Base-by-base conservation (phyloP, 31 red algal species). In the Endocladia muricata region DNA sequence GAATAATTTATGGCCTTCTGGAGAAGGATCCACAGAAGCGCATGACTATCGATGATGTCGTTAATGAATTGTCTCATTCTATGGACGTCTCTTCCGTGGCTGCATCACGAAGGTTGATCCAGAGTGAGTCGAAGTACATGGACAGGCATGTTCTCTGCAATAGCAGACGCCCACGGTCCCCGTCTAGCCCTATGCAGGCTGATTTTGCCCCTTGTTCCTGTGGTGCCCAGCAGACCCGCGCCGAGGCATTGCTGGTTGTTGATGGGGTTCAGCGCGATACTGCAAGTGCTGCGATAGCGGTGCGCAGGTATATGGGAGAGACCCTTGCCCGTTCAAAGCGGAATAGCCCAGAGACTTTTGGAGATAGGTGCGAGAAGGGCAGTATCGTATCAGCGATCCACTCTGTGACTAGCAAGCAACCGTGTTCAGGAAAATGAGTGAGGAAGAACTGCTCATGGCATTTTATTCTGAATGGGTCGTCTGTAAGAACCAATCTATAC, bases 11-110 rank as follows among this genome's bases (percentile, higher is more conserved):
- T 44, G 71, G 82, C 26, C 61, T 85, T 33, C 47, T 85, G 71
- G 37, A 85, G 19, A 85, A 85, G 72, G 62, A 85, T 34, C 70
- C 71, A 11, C 40, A 38, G 1, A 75, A 66, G 22, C 35, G 82
- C 1, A 85, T 85, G 70, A 85, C 82, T 15, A 77, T 85, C 41
- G 48, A 58, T 8, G 48, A 85, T 30, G 82, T 77, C 49, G 30
- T 68, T 37, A 56, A 43, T 6, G 38, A 26, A 4, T 48, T 72
- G 38, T 4, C 25, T 4, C 55, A 28, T 19, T 52, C 19, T 52
- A 19, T 19, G 15, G 15, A 19, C 55, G 4, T 28, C 4, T 58
- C 55, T 4, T 4, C 55, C 6, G 55, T 58, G 55, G 25, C 55
- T 58, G 3, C 25, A 9, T 28, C 55, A 28, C 55, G 55, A 9